Base-by-base conservation (phyloP, 352 stramenopile genomes). In the Phytophthora pluvialis region DNA sequence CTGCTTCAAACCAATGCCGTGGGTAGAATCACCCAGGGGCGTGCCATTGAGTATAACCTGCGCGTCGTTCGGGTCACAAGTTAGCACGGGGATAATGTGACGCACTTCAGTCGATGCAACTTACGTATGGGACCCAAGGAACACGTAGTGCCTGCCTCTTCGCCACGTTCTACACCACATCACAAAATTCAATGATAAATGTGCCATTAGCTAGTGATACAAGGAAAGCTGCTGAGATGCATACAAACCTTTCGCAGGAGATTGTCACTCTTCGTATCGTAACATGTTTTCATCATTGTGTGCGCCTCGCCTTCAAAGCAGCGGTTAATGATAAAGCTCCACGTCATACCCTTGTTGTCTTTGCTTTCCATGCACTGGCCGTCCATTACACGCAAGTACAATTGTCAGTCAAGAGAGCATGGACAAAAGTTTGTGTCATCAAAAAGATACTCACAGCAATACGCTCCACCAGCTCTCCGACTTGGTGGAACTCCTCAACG, bases 91-190 rank as follows among this genome's bases (percentile, higher is more conserved):
- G n/a, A 49, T 55, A 60, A 45, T 18, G 16, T 28, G 35, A 42
- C 21, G 48, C 28, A 60, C 36, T 51, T 18, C 8, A 15, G 28
- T 21, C 36, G 47, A 16, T n/a, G n/a, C 8, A 33, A 72, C 79
- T 49, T 84, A 91, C 86, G 21, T 83, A 91, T 35, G 86, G 86
- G 35, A 91, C 76, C 86, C 86, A 95, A 7, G 70, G 70, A 45
- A 81, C 59, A 52, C 85, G 71, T 10, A 92, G 53, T 28, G 78
- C 73, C 25, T 78, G 60, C 18, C 77, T 78, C 52, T 84, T 70
- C 0, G 46, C 72, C 12, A 93, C 72, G 66, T 91, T 77, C 69
- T 88, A 43, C 44, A 72, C 44, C 35, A 57, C 55, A 16, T 25
- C 57, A 60, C n/a, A 58, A 52, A 29, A 40, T 12, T 25, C 15